These are phyloP conservation scores for Priceomyces carsonii DNA, from an alignment of 805 yeast species.

Conservation along the genomic window DNA sequence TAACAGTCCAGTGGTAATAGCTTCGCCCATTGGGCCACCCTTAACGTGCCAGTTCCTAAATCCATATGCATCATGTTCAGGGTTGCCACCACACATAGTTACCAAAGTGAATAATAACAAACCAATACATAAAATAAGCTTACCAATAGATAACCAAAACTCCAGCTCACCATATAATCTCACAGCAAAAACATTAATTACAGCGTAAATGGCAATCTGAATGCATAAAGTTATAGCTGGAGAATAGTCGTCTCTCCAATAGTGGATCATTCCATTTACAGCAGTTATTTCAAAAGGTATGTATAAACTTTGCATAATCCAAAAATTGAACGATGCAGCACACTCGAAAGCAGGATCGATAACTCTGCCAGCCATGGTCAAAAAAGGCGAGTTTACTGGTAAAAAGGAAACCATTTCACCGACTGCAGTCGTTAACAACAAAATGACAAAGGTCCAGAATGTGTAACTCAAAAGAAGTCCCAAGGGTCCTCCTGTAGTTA, in stretches of 20 bases:
- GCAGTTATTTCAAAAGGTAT: constrained; percentile 50
- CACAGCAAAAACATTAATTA: constrained; percentile 49
- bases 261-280: constrained; percentile 56
- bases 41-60: constrained; percentile 34
- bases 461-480: constrained; percentile 31
- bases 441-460: constrained; percentile 34
- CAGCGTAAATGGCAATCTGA: constrained; percentile 43
- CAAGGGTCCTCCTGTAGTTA: constrained; percentile 35
- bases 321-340: constrained; percentile 33
- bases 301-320: constrained; percentile 45
- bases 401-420: constrained; percentile 40
- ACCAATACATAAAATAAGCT: constrained; percentile 38
- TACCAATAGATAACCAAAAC: constrained; percentile 45
- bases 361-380: constrained; percentile 38
- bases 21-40: constrained; percentile 43
- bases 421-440: constrained; percentile 34
- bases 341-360: constrained; percentile 39
- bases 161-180: constrained; percentile 53
- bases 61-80: constrained; percentile 33
- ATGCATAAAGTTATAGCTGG: constrained; percentile 48
- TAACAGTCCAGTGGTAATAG: constrained; percentile 32
- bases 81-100: constrained; percentile 41
- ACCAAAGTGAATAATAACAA: constrained; percentile 37
- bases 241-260: constrained; percentile 50
- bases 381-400: constrained; percentile 37